Evolutionary conservation across 106 monocot genomes (phyloP).

Genomic region (Amphibolis antarctica): DNA sequence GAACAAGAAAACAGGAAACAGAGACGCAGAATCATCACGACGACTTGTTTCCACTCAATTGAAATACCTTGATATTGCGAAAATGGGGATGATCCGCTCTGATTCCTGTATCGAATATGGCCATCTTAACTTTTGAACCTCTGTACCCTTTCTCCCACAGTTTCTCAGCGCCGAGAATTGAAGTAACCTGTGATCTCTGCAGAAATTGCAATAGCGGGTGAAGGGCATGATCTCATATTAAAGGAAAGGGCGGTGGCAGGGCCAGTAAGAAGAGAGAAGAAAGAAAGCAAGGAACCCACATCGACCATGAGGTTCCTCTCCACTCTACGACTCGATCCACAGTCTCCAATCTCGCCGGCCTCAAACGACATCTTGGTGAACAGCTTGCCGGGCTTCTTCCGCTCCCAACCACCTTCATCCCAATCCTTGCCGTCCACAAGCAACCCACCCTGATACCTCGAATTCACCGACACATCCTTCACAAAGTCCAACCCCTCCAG

Average conservation of each 20-base stretch:
- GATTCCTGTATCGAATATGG: slow-evolving; percentile 99
- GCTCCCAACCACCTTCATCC: slow-evolving; percentile 10
- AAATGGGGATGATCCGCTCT: slow-evolving; percentile 96
- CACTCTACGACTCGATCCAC: slow-evolving; percentile 29
- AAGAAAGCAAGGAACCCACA: slow-evolving; percentile 20
- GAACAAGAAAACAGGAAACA: too few relatives aligned
- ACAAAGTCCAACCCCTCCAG: slow-evolving; percentile 48
- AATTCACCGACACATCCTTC: slow-evolving; percentile 59
- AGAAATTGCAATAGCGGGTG: slow-evolving; percentile 4
- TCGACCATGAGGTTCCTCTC: slow-evolving; percentile 67
- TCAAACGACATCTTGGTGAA: slow-evolving; percentile 76
- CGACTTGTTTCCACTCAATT: neutral
- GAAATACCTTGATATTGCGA: slow-evolving; percentile 90
- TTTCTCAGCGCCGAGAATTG: slow-evolving; percentile 86
- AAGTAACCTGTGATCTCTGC: slow-evolving; percentile 98
- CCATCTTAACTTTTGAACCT: slow-evolving; percentile 94
- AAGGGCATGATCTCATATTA: neutral
- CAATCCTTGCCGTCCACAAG: slow-evolving; percentile 20
- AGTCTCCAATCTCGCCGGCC: slow-evolving; percentile 20
- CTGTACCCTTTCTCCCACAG: slow-evolving; percentile 90
- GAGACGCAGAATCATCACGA: too few relatives aligned
- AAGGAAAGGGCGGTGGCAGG: too few relatives aligned
- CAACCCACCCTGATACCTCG: slow-evolving; percentile 52
- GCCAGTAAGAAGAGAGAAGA: neutral
- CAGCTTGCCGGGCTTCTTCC: slow-evolving; percentile 58